A percentile compares a stretch with the other conserved stretches of the same genome.
These are phyloP conservation scores for Pseudonectria buxi DNA, from an alignment of 2,329 filamentous ascomycete species.

Conservation along the genomic window DNA sequence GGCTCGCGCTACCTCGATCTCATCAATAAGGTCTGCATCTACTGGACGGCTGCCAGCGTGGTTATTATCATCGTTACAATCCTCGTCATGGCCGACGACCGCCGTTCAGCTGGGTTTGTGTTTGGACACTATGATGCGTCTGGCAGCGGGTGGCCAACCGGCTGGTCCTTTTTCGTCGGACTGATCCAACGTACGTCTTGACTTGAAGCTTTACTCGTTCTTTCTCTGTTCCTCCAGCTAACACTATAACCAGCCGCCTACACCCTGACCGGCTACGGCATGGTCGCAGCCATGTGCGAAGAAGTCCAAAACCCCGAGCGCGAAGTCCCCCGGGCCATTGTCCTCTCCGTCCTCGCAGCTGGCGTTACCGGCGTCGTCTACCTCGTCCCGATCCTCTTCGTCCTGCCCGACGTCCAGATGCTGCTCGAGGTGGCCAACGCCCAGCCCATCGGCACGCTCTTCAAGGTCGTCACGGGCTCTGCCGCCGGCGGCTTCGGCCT, in stretches of 20 bases:
- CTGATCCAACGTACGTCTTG: conserved; percentile 39
- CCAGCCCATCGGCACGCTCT: conserved; percentile 69
- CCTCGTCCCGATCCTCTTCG: conserved; percentile 68
- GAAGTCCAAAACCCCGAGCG: conserved; percentile 56
- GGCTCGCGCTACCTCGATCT: conserved; percentile 51
- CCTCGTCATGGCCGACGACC: conserved; percentile 57
- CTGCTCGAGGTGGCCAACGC: conserved; percentile 62
- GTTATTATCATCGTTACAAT: conserved; percentile 64
- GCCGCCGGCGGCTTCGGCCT: conserved; percentile 67
- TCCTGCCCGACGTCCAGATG: conserved; percentile 59
- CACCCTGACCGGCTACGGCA: conserved; percentile 42
- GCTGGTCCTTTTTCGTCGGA: conserved; percentile 52
- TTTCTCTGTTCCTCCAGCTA: conserved; percentile 1
- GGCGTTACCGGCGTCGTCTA: conserved; percentile 57
- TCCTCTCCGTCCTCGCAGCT: conserved; percentile 59
- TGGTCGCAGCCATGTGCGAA: conserved; percentile 48
- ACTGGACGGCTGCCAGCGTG: conserved; percentile 66
- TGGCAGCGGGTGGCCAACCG: conserved; percentile 62
- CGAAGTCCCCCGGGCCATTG: conserved; percentile 61
- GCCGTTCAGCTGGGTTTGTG: conserved; percentile 58
- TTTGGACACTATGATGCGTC: conserved; percentile 63
- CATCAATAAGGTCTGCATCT: conserved; percentile 65
- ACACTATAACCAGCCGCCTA: conserved; percentile 27
- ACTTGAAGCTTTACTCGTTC: conserved; percentile 32
- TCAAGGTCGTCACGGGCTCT: conserved; percentile 69